These are phyloP conservation scores for Phytophthora tentaculata DNA, from an alignment of 352 stramenopile species.

Conservation along the genomic window DNA sequence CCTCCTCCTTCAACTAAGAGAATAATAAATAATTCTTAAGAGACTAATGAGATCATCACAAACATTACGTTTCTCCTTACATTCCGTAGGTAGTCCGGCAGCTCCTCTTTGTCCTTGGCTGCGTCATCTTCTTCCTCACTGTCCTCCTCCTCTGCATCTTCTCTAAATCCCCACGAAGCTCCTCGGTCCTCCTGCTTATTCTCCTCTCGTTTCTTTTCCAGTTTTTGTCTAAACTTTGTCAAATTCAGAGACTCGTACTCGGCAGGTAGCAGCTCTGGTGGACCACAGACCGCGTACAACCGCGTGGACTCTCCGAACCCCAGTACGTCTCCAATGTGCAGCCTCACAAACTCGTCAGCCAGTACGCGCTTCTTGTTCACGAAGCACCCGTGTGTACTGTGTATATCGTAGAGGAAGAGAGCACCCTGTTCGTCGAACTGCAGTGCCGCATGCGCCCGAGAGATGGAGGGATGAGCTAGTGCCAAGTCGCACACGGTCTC, in stretches of 20 bases:
- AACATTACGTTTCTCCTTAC: constrained; percentile 31
- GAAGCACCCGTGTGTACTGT: constrained; percentile 85
- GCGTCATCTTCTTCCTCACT: constrained; percentile 47
- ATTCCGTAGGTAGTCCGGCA: constrained; percentile 81
- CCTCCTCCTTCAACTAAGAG: constrained; percentile 55
- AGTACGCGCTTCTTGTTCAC: constrained; percentile 81
- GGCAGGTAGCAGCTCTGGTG: constrained; percentile 63
- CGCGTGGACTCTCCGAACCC: constrained; percentile 89
- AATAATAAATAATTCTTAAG: constrained; percentile 4
- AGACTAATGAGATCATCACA: constrained; percentile 4
- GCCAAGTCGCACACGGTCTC: constrained; percentile 70
- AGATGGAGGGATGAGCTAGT: constrained; percentile 81
- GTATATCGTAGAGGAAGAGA: constrained; percentile 78
- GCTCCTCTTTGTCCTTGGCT: constrained; percentile 29
- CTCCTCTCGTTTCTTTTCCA: constrained; percentile 27
- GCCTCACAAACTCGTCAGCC: constrained; percentile 53
- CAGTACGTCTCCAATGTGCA: constrained; percentile 87
- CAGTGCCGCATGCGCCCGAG: constrained; percentile 71
- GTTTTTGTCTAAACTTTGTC: constrained; percentile 40
- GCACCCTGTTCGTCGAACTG: constrained; percentile 71
- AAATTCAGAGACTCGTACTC: constrained; percentile 81
- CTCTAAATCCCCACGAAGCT: constrained; percentile 83
- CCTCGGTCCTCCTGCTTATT: constrained; percentile 36
- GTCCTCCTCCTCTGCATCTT: constrained; percentile 74
- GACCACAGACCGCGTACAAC: constrained; percentile 80